Evolutionary conservation across 192 early-diverging fungal species (phyloP), one percentile per base, ranked within the genome.

Genomic region (Coemansia sp.): DNA sequence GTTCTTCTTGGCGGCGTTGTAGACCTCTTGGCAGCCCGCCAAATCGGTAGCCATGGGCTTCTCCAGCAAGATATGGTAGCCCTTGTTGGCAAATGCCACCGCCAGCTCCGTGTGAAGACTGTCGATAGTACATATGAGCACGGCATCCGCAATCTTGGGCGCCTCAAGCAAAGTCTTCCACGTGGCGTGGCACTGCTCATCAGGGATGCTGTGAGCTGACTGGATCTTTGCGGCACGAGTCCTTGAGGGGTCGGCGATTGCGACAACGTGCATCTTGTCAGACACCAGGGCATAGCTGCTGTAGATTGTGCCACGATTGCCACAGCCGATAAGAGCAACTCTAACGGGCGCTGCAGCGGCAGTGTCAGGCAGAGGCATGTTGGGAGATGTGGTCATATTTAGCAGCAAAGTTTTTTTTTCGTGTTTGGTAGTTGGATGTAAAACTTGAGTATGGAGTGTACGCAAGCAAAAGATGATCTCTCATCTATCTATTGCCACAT

Each of bases 21-120:
- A 67, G 39, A 90, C 89, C 12, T 57, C 51, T 29, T 62, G 46
- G 62, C 89, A 91, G 35, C 88, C 86, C 11, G 64, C 54, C 15
- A 85, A 46, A 1, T 70, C 74, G 6, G 77, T 69, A 4, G 90
- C 81, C 87, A 91, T 87, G 8, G 90, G 90, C 60, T 91, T 91
- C 73, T 91, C 90, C 45, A 86, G 74, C 60, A 91, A 54, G 22
- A 91, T 87, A 54, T 89, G 81, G 65, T 89, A 89, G 7, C 84
- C 82, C 31, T 70, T 58, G 22, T 71, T 35, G 41, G 86, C 86
- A 67, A 90, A 82, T 10, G 60, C 71, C 8, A 87, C 68, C 0
- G 86, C 79, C 10, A 79, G 69, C 20, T 87, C 85, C 10, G 59
- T 67, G 56, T 90, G 87, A 14, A 70, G 27, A 22, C 66, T 43